Evolutionary conservation across 768 basidiomycete species (phyloP), one percentile per base, ranked within the genome.

Genomic region (Russula sp.): DNA sequence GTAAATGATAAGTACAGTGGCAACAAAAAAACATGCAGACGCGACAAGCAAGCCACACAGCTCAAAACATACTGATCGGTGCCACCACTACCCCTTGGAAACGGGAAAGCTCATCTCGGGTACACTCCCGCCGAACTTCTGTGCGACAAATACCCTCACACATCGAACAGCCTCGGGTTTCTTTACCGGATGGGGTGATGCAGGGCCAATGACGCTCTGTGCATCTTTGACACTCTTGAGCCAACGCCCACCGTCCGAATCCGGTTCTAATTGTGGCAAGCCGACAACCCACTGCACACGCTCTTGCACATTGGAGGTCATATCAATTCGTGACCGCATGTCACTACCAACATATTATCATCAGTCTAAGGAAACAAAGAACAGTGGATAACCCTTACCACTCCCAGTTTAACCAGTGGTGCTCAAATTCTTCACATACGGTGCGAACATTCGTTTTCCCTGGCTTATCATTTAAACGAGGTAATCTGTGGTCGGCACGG

Each of bases 311-410:
- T 74, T 73, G 16, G 75, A 74, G 41, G 84, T 80, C 75, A 88
- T 81, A 51, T 79, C 77, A 48, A 86, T 84, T 13, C 88, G 85
- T 66, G 87, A 85, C 45, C 75, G 75, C 88, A 91, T 90, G 64
- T 91, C 88, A 65, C 88, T 90, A 60, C 22, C 41, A 5, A 62
- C 16, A 35, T 20, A 46, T 29, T 35, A 1, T 41, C 25, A 54
- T 60, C 25, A 58, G 56, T 42, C 20, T 36, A 36, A 7, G 18
- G 34, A 8, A 3, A 41, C n/a, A n/a, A 42, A 35, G 5, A 7
- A 22, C 2, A 18, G 35, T 11, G 39, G 7, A 65, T 47, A 52
- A 32, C 4, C 14, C 11, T 69, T 51, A 90, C 88, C 77, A 79
- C 72, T 83, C 78, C 88, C 88, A 90, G 53, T 83, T 82, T 9